A percentile compares a stretch with the other conserved stretches of the same genome.
phyloP scores from a whole-genome alignment of 768 basidiomycete genomes.

The Hemileccinum rubropunctum region DNA sequence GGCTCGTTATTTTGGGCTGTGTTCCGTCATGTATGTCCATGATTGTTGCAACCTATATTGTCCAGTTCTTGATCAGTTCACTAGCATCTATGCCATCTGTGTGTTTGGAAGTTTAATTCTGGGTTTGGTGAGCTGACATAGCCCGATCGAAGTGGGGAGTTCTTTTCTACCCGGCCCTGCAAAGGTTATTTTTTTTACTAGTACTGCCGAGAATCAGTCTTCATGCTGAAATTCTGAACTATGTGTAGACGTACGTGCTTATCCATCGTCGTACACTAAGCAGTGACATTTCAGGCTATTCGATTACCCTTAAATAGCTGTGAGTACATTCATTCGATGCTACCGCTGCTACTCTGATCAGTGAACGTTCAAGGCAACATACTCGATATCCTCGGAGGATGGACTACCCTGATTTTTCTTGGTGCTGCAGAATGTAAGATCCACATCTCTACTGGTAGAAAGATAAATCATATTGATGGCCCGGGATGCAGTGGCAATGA shows the following conservation, averaged over 20 bases:
- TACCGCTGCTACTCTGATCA: background rate
- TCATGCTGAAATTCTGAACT: background rate
- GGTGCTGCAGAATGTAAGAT: background rate
- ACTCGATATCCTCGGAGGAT: background rate
- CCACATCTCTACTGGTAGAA: too few species aligned
- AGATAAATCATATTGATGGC: background rate
- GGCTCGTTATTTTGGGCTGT: constrained; percentile 3
- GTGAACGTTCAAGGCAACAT: background rate
- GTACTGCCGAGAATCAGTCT: background rate
- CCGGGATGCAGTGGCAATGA: background rate
- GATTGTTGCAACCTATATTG: too few species aligned
- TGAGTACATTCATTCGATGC: background rate
- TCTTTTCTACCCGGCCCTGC: background rate
- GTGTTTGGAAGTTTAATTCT: background rate
- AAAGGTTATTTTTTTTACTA: background rate
- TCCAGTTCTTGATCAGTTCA: background rate
- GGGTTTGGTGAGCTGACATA: background rate
- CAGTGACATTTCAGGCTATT: background rate
- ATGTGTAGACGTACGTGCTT: background rate
- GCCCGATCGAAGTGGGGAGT: background rate
- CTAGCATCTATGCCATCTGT: background rate
- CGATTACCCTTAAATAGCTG: background rate
- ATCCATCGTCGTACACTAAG: too few species aligned
- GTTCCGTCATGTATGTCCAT: background rate
- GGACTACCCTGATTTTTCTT: background rate